Conservation (phyloP, 495 filamentous ascomycete genomes). For the Geoglossum glabrum region DNA sequence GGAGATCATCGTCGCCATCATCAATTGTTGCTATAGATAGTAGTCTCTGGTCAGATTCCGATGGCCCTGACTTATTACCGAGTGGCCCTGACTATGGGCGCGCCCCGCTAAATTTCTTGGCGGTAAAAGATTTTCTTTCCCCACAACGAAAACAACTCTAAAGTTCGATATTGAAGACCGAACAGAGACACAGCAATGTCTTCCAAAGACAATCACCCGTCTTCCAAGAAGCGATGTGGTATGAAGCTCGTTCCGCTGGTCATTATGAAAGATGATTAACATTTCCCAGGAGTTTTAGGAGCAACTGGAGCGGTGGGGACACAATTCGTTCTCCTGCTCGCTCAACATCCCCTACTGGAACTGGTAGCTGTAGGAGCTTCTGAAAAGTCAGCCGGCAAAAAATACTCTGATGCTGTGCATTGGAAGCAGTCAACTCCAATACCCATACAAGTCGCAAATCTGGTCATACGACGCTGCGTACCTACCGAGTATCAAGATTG, state of each 20-base stretch:
- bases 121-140: too few relatives aligned
- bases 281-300: conserved; percentile 36
- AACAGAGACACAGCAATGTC: background rate
- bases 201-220: background rate
- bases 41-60: too few relatives aligned
- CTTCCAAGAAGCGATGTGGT: conserved; percentile 8
- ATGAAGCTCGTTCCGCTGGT: conserved; percentile 7
- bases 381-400: conserved; percentile 56
- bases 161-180: background rate
- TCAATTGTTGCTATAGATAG: too few relatives aligned
- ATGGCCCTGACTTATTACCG: too few relatives aligned
- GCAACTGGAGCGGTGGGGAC: conserved; percentile 68
- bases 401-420: conserved; percentile 59
- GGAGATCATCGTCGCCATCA: too few relatives aligned
- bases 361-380: conserved; percentile 66
- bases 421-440: conserved; percentile 72
- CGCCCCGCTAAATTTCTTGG: too few relatives aligned
- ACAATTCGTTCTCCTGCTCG: conserved; percentile 66
- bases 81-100: too few relatives aligned
- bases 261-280: conserved; percentile 9
- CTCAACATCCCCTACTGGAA: conserved; percentile 54
- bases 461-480: conserved; percentile 56
- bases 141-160: background rate
- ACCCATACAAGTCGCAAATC: conserved; percentile 39
- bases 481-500: conserved; percentile 58